Evolutionary conservation across 441 rosid genomes (phyloP).

Genomic region (Croton laevigatus): DNA sequence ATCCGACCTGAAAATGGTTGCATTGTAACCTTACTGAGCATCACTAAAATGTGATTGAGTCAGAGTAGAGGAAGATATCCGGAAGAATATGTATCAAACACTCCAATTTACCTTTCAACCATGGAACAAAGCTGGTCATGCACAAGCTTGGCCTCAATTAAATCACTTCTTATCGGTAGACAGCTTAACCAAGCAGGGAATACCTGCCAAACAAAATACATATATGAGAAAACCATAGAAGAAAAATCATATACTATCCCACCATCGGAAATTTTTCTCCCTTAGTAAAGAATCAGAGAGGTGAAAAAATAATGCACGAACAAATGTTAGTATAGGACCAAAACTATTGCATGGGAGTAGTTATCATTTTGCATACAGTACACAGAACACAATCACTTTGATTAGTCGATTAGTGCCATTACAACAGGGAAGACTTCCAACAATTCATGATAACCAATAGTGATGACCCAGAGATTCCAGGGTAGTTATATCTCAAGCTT

Average conservation of each 20-base stretch:
- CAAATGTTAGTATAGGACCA: not conserved
- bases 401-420: not conserved
- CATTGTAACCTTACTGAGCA: not conserved
- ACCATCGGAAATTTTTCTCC: not conserved
- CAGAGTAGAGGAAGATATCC: not conserved
- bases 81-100: not conserved
- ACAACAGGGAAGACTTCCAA: not conserved
- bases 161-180: constrained; percentile 86
- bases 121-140: constrained; percentile 94
- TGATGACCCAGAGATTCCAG: not conserved
- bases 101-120: constrained; percentile 75
- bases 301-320: not conserved
- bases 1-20: constrained; percentile 68
- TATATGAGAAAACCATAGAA: not conserved
- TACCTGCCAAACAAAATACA: constrained; percentile 43
- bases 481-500: not conserved
- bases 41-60: not conserved
- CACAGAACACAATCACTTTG: not conserved
- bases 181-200: constrained; percentile 98
- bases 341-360: not conserved
- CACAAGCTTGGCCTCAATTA: constrained; percentile 94
- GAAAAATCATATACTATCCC: not conserved
- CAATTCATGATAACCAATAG: not conserved
- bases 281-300: not conserved
- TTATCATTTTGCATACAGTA: constrained; percentile 3